These are phyloP conservation scores for Phylloporus scabripes DNA, from an alignment of 768 basidiomycete genomes.

Conservation along the genomic window DNA sequence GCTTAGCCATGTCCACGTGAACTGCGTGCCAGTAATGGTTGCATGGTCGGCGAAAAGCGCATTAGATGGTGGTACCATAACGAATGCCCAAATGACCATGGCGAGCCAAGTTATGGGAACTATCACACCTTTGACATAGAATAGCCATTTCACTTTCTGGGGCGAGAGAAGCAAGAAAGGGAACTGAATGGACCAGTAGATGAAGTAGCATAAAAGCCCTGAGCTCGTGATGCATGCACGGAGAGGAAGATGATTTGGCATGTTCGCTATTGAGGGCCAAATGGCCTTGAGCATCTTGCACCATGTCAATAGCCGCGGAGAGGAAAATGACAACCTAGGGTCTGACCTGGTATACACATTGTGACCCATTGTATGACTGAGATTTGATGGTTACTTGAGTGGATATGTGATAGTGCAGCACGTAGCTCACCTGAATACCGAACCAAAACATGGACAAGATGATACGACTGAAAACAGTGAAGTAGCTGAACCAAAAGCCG, in stretches of 20 bases:
- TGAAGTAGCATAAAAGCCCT: constrained; percentile 68
- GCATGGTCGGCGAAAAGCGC: constrained; percentile 57
- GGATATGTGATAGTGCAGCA: neutral
- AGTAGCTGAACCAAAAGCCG: constrained; percentile 88
- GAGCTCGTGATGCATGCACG: constrained; percentile 59
- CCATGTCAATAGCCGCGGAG: neutral
- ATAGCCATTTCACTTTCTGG: constrained; percentile 72
- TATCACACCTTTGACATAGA: constrained; percentile 60
- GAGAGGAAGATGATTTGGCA: constrained; percentile 60
- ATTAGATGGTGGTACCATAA: constrained; percentile 53
- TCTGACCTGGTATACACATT: constrained; percentile 63
- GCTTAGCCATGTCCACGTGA: constrained; percentile 73
- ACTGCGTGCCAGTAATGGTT: constrained; percentile 46
- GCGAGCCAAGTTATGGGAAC: constrained; percentile 63
- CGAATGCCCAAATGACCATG: constrained; percentile 76
- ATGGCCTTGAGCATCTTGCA: constrained; percentile 69
- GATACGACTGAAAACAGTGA: constrained; percentile 73
- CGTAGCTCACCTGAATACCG: constrained; percentile 50
- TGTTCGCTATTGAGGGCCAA: constrained; percentile 63
- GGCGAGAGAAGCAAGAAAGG: constrained; percentile 75
- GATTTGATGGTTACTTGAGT: neutral
- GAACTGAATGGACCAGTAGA: constrained; percentile 75
- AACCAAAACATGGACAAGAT: constrained; percentile 84
- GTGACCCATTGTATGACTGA: constrained; percentile 56
- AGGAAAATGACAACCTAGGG: neutral